These are phyloP conservation scores for Maudiozyma pseudohumilis DNA, from an alignment of 805 yeast genomes.

Conservation along the genomic window DNA sequence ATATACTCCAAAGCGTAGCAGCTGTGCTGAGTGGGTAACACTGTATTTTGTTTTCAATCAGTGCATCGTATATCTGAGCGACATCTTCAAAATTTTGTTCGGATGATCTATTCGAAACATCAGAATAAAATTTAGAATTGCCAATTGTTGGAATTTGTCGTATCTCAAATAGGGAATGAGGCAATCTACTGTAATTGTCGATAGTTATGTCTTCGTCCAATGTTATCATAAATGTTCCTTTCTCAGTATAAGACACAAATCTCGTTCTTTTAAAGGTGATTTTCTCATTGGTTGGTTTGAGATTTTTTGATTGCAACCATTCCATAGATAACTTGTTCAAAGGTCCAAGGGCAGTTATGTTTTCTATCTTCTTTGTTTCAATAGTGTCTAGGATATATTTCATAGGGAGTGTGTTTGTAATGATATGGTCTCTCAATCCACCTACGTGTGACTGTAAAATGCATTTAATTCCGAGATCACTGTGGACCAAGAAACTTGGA, in stretches of 20 bases:
- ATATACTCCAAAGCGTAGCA: slow-evolving; percentile 19
- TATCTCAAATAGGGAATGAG: slow-evolving; percentile 20
- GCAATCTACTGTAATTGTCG: slow-evolving; percentile 8
- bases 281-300: slow-evolving; percentile 7
- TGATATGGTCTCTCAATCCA: slow-evolving; percentile 24
- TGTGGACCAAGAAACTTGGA: slow-evolving; percentile 15
- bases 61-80: slow-evolving; percentile 6
- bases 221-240: slow-evolving; percentile 13
- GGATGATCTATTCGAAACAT: no score
- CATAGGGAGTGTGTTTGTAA: slow-evolving; percentile 8
- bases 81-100: neutral
- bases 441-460: slow-evolving; percentile 27
- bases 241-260: slow-evolving; percentile 12
- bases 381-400: neutral
- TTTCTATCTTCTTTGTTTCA: neutral
- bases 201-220: slow-evolving; percentile 20
- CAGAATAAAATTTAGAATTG: neutral
- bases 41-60: slow-evolving; percentile 16
- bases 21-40: slow-evolving; percentile 14
- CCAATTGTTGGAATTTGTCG: neutral
- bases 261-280: slow-evolving; percentile 22
- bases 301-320: slow-evolving; percentile 20
- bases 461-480: slow-evolving; percentile 8
- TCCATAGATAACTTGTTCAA: slow-evolving; percentile 20
- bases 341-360: slow-evolving; percentile 6